Conservation (phyloP, 306 rosid species). For the Luffa aegyptiaca region DNA sequence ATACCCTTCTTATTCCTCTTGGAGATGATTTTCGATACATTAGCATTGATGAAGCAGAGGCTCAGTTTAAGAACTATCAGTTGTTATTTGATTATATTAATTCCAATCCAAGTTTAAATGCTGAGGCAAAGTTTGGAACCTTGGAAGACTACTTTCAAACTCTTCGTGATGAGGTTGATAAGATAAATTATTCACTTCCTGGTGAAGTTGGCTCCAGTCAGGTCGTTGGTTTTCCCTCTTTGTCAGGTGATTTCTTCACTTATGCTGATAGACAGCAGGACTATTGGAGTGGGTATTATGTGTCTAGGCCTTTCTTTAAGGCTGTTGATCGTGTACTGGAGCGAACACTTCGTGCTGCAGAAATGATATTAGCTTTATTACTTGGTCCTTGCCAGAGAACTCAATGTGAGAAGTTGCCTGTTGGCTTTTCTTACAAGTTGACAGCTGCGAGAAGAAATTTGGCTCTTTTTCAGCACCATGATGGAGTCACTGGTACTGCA, state of each 20-base stretch:
- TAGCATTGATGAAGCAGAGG: slow-evolving; percentile 78
- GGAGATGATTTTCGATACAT: slow-evolving; percentile 97
- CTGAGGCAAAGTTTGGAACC: slow-evolving; percentile 84
- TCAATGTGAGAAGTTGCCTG: slow-evolving; percentile 74
- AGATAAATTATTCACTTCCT: slow-evolving; percentile 60
- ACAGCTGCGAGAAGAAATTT: slow-evolving; percentile 96
- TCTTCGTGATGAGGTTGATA: slow-evolving; percentile 77
- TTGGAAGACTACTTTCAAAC: slow-evolving; percentile 83
- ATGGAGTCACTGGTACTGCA: slow-evolving; percentile 98
- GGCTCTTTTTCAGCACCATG: slow-evolving; percentile 99
- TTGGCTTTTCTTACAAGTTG: slow-evolving; percentile 76
- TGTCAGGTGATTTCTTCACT: slow-evolving; percentile 93
- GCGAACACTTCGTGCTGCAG: slow-evolving; percentile 85
- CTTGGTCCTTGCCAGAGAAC: slow-evolving; percentile 68
- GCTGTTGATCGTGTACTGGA: slow-evolving; percentile 96
- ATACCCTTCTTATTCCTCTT: slow-evolving; percentile 90
- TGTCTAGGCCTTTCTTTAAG: slow-evolving; percentile 94
- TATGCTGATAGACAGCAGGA: slow-evolving; percentile 91
- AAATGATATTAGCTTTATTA: slow-evolving; percentile 74
- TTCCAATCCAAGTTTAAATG: slow-evolving; percentile 70
- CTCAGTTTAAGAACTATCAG: slow-evolving; percentile 86
- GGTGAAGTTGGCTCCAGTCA: slow-evolving; percentile 75
- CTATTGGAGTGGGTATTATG: slow-evolving; percentile 99
- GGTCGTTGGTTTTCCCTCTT: slow-evolving; percentile 87
- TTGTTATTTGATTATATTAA: slow-evolving; percentile 77